Conservation (phyloP, 192 early-diverging fungal genomes). For the Hyaloraphidium curvatum region DNA sequence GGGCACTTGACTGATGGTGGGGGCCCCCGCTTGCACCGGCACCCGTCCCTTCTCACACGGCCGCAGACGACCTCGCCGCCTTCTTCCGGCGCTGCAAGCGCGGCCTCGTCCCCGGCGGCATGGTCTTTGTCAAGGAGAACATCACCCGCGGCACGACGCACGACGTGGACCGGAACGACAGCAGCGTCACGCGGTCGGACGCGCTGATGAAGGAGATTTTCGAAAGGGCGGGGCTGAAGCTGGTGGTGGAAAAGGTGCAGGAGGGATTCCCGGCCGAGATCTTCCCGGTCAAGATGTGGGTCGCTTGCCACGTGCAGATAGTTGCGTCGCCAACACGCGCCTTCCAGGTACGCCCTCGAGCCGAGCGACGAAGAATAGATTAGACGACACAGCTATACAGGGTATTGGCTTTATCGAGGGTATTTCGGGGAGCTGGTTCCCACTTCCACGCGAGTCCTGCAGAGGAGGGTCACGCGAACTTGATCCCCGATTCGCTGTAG, state of each 20-base stretch:
- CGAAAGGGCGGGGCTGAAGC: conserved; percentile 29
- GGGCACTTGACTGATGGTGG: conserved; percentile 21
- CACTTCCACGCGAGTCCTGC: too few relatives aligned
- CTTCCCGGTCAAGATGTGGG: conserved; percentile 14
- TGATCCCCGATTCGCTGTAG: conserved; percentile 57
- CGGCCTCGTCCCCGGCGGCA: conserved; percentile 37
- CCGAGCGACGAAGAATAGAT: too few relatives aligned
- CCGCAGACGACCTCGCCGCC: conserved; percentile 51
- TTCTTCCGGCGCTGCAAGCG: conserved; percentile 62
- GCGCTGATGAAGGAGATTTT: conserved; percentile 38
- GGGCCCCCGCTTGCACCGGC: neutral
- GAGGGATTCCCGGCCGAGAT: conserved; percentile 26
- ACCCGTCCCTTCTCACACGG: neutral
- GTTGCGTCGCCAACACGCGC: too few relatives aligned
- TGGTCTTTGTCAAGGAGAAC: conserved; percentile 90
- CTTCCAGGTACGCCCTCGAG: too few relatives aligned
- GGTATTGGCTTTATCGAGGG: too few relatives aligned
- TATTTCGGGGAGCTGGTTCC: too few relatives aligned
- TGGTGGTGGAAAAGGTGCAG: conserved; percentile 43
- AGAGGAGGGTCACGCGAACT: too few relatives aligned
- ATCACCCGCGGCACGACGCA: conserved; percentile 49
- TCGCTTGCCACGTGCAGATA: too few relatives aligned
- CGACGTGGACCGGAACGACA: conserved; percentile 63
- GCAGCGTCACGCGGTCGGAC: conserved; percentile 55
- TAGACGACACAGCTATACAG: too few relatives aligned